phyloP scores from a whole-genome alignment of 2,329 filamentous ascomycete genomes.

The Trichoderma sp. region DNA sequence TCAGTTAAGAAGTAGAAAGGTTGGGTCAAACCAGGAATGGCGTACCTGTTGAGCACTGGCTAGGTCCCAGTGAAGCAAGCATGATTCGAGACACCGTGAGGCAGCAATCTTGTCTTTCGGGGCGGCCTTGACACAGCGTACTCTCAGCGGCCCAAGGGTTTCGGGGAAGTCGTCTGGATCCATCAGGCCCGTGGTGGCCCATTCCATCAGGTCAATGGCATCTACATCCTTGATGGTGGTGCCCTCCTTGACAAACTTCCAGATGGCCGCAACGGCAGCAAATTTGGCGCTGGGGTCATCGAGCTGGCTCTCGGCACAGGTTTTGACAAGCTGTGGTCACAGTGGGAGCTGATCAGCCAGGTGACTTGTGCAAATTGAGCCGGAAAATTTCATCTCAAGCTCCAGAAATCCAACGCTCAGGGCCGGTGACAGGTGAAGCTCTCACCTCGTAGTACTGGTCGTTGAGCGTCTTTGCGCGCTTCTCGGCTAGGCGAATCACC shows the following conservation, averaged over 20 bases:
- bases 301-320: conserved; percentile 55
- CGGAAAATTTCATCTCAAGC: too few relatives aligned
- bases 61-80: conserved; percentile 58
- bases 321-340: conserved; percentile 47
- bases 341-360: conserved; percentile 36
- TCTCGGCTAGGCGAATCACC: conserved; percentile 55
- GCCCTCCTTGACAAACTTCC: conserved; percentile 51
- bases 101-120: conserved; percentile 49
- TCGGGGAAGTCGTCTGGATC: conserved; percentile 47
- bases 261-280: conserved; percentile 48
- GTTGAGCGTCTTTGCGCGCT: conserved; percentile 52
- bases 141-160: conserved; percentile 54
- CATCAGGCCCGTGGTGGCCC: conserved; percentile 49
- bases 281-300: conserved; percentile 53
- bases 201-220: conserved; percentile 57
- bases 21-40: background rate
- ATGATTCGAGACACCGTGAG: conserved; percentile 54
- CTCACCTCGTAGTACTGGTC: conserved; percentile 60
- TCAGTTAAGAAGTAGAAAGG: background rate
- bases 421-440: background rate
- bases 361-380: background rate
- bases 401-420: background rate
- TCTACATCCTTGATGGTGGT: conserved; percentile 53
- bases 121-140: conserved; percentile 56
- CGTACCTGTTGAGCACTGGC: conserved; percentile 59